Evolutionary conservation across 1,139 yeast species (phyloP).

Genomic region (Hemisphaericaspora subhashii): DNA sequence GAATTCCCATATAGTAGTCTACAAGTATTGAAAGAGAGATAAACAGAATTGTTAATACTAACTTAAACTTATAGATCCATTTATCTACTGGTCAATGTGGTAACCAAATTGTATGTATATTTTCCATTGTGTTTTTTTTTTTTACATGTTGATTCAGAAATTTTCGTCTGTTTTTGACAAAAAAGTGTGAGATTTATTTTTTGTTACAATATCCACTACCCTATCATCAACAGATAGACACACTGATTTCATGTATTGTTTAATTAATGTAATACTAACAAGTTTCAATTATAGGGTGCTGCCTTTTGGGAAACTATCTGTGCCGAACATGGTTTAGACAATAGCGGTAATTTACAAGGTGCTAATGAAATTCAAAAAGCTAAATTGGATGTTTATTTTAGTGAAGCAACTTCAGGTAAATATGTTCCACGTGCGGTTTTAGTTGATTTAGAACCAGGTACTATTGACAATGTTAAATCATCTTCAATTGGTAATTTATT

Average conservation of each 20-base stretch:
- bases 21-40: too few species aligned
- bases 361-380: constrained; percentile 64
- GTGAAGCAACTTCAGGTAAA: constrained; percentile 73
- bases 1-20: too few species aligned
- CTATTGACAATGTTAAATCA: constrained; percentile 79
- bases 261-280: constrained; percentile 13
- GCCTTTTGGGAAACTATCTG: constrained; percentile 98
- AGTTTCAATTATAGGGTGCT: constrained; percentile 59
- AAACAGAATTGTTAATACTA: constrained; percentile 7
- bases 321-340: constrained; percentile 94
- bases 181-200: too few species aligned
- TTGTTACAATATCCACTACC: too few species aligned
- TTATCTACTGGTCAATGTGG: constrained; percentile 99
- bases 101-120: constrained; percentile 81
- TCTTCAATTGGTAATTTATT: constrained; percentile 79
- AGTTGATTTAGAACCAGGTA: constrained; percentile 92
- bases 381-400: constrained; percentile 51
- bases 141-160: constrained; percentile 2
- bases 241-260: too few species aligned
- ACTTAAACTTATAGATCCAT: constrained; percentile 63
- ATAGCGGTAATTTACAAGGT: constrained; percentile 75
- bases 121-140: constrained; percentile 3
- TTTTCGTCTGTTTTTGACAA: background rate
- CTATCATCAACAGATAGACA: too few species aligned
- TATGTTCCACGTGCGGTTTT: constrained; percentile 93